Evolutionary conservation across 768 basidiomycete species (phyloP).

Genomic region (Mycena latifolia): DNA sequence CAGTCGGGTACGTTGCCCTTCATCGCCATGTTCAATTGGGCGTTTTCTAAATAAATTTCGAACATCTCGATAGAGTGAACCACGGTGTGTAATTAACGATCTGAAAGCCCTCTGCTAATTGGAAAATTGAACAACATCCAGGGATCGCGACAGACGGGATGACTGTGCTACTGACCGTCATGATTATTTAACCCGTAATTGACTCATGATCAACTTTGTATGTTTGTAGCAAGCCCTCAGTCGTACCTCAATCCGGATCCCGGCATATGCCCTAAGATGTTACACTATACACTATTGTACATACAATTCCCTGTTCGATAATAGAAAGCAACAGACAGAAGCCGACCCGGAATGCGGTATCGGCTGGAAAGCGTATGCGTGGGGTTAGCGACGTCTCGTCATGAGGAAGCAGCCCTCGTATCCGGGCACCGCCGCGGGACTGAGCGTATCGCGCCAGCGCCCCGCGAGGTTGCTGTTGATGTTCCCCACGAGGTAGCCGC

Average conservation of each 20-base stretch:
- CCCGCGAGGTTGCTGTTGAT: conserved; percentile 80
- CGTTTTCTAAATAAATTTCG: neutral
- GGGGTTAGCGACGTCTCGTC: conserved; percentile 67
- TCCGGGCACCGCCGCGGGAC: conserved; percentile 68
- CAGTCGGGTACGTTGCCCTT: conserved; percentile 51
- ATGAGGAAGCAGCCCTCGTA: conserved; percentile 92
- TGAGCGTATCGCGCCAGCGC: conserved; percentile 89
- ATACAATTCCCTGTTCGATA: neutral
- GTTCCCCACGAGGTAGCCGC: conserved; percentile 84
- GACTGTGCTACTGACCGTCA: conserved; percentile 58
- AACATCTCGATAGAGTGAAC: neutral
- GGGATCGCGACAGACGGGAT: conserved; percentile 62
- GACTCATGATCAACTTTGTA: too few species aligned
- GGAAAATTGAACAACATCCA: conserved; percentile 30
- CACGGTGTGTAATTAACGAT: conserved; percentile 17
- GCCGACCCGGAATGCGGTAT: neutral
- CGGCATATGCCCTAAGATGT: neutral
- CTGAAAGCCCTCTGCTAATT: neutral
- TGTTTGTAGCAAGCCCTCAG: too few species aligned
- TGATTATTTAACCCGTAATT: conserved; percentile 36
- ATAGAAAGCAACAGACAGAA: too few species aligned
- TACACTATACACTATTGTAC: neutral
- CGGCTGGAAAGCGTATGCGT: neutral
- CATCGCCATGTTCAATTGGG: neutral
- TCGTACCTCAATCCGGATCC: neutral